Conservation (phyloP, 2,329 filamentous ascomycete species). For the Thermothelomyces thermophilus region DNA sequence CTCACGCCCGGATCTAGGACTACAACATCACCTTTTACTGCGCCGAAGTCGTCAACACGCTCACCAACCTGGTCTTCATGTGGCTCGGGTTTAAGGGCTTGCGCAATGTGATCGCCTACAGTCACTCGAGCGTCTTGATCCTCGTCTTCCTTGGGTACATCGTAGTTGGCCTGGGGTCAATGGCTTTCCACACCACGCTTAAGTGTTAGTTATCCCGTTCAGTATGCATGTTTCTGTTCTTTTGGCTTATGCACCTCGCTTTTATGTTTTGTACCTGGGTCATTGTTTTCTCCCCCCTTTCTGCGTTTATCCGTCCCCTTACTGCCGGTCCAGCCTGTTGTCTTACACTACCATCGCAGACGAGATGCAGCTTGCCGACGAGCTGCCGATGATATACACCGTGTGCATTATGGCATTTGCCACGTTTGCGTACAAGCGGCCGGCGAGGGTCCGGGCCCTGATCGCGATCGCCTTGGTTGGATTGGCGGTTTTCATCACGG, state of each 20-base stretch:
- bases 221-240: neutral
- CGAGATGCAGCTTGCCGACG: constrained; percentile 54
- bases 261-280: neutral
- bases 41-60: constrained; percentile 46
- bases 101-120: constrained; percentile 61
- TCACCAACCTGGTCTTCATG: constrained; percentile 79
- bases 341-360: constrained; percentile 32
- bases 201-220: constrained; percentile 39
- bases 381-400: constrained; percentile 55
- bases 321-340: neutral
- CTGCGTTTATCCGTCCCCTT: neutral
- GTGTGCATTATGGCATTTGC: constrained; percentile 54
- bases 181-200: constrained; percentile 50
- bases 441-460: constrained; percentile 34
- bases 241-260: no score
- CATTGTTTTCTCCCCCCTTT: neutral
- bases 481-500: constrained; percentile 60
- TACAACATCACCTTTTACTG: constrained; percentile 34
- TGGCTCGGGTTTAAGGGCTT: constrained; percentile 71
- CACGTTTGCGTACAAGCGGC: constrained; percentile 64
- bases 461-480: constrained; percentile 46
- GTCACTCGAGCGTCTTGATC: constrained; percentile 69
- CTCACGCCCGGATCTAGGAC: constrained; percentile 23
- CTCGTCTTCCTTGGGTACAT: constrained; percentile 53
- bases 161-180: constrained; percentile 48